Conservation (phyloP, 805 yeast species). For the Tetrapisispora fleetii region DNA sequence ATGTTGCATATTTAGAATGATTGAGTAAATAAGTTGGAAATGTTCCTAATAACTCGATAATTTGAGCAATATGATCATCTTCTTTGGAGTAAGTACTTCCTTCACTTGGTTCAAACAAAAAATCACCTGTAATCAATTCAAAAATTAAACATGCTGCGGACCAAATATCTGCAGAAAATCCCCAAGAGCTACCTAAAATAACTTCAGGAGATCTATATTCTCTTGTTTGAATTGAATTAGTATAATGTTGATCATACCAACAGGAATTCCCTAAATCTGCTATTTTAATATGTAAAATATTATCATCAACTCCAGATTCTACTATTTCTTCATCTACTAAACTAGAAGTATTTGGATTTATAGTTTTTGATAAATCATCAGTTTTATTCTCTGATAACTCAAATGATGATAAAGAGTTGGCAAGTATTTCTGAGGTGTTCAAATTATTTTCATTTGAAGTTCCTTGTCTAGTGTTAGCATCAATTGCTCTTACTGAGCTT, state of each 20-base stretch:
- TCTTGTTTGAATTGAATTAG: slow-evolving; percentile 84
- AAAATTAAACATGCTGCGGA: slow-evolving; percentile 86
- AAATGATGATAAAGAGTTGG: slow-evolving; percentile 34
- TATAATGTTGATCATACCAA: slow-evolving; percentile 68
- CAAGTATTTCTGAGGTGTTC: slow-evolving; percentile 1
- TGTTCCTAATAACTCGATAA: slow-evolving; percentile 70
- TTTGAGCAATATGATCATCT: slow-evolving; percentile 95
- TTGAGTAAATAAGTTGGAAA: slow-evolving; percentile 50
- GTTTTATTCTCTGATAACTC: slow-evolving; percentile 17
- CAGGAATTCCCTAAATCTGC: slow-evolving; percentile 94
- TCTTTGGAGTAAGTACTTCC: slow-evolving; percentile 74
- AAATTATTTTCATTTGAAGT: neutral
- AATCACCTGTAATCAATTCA: slow-evolving; percentile 90
- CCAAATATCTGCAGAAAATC: slow-evolving; percentile 93
- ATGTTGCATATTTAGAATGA: slow-evolving; percentile 51
- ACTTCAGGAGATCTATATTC: slow-evolving; percentile 92
- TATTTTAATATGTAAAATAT: slow-evolving; percentile 67
- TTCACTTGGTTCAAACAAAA: slow-evolving; percentile 76
- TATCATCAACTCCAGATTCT: slow-evolving; percentile 22
- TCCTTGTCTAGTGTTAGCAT: neutral
- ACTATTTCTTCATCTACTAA: neutral
- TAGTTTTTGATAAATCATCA: neutral
- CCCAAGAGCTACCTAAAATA: slow-evolving; percentile 76
- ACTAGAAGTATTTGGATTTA: neutral
- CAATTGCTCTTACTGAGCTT: neutral